These are phyloP conservation scores for Monosporascus sp. DNA, from an alignment of 2,329 filamentous ascomycete species.

Conservation along the genomic window DNA sequence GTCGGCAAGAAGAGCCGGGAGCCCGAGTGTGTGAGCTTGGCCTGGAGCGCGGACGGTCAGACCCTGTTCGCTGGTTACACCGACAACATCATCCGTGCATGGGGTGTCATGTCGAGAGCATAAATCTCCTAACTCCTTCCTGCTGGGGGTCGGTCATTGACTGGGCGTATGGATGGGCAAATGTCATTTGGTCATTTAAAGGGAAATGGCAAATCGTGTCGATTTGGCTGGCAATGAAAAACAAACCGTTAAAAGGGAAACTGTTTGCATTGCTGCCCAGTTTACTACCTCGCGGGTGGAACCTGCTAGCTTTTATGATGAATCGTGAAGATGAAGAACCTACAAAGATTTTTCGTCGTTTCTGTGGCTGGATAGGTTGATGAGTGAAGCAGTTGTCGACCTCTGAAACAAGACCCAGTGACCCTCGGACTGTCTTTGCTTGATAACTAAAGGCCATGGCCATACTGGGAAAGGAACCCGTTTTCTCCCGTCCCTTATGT, in stretches of 20 bases:
- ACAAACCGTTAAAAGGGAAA: conserved; percentile 4
- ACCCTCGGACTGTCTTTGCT: too few species aligned
- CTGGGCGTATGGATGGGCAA: conserved; percentile 28
- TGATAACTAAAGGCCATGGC: too few species aligned
- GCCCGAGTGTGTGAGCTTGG: conserved; percentile 95
- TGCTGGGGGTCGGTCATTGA: conserved; percentile 25
- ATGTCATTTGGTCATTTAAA: conserved; percentile 29
- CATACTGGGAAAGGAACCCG: too few species aligned
- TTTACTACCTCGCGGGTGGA: too few species aligned
- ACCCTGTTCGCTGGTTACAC: conserved; percentile 99
- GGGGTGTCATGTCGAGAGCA: conserved; percentile 95
- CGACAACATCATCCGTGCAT: conserved; percentile 97
- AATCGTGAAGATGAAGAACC: background rate
- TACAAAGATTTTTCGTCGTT: background rate
- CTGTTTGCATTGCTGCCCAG: background rate
- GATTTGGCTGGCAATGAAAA: conserved; percentile 18
- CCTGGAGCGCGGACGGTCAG: conserved; percentile 97
- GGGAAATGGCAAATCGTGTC: conserved; percentile 25
- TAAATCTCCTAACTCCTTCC: conserved; percentile 37
- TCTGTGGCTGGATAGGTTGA: too few species aligned
- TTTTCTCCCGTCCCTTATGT: too few species aligned
- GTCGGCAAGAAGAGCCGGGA: conserved; percentile 99
- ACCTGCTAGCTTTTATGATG: background rate
- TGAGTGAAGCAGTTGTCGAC: too few species aligned
- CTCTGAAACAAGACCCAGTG: too few species aligned